Conservation (phyloP, 371 early-diverging fungal species). For the Apophysomyces trapeziformis region DNA sequence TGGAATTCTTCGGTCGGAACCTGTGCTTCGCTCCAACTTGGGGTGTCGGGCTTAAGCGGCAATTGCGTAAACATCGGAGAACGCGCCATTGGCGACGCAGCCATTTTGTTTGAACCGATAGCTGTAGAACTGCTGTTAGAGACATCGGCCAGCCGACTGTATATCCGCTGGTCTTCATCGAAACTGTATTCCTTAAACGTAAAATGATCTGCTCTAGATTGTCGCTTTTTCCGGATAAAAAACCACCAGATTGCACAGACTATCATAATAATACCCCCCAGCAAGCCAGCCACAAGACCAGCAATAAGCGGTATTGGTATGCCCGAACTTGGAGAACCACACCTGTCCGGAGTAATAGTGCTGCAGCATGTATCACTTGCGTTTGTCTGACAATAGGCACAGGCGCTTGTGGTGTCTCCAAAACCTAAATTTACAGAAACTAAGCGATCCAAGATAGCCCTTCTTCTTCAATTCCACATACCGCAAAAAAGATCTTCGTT, state of each 20-base stretch:
- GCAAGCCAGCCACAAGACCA: conserved; percentile 30
- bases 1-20: conserved; percentile 42
- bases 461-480: conserved; percentile 17
- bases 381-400: conserved; percentile 37
- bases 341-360: conserved; percentile 14
- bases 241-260: conserved; percentile 16
- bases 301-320: conserved; percentile 10
- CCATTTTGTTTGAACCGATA: background rate
- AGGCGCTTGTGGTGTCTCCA: conserved; percentile 18
- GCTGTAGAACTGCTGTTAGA: background rate
- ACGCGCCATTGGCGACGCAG: background rate
- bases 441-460: background rate
- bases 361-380: conserved; percentile 39
- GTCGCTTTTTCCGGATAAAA: conserved; percentile 11
- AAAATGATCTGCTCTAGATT: background rate
- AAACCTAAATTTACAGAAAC: background rate
- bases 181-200: background rate
- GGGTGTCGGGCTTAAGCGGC: conserved; percentile 4
- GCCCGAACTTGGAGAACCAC: conserved; percentile 6
- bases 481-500: conserved; percentile 53
- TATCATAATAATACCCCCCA: conserved; percentile 18
- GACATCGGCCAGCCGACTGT: background rate
- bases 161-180: background rate
- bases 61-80: background rate
- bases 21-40: background rate